Conservation (phyloP, 2,329 filamentous ascomycete species). For the Pseudogymnoascus sp. region DNA sequence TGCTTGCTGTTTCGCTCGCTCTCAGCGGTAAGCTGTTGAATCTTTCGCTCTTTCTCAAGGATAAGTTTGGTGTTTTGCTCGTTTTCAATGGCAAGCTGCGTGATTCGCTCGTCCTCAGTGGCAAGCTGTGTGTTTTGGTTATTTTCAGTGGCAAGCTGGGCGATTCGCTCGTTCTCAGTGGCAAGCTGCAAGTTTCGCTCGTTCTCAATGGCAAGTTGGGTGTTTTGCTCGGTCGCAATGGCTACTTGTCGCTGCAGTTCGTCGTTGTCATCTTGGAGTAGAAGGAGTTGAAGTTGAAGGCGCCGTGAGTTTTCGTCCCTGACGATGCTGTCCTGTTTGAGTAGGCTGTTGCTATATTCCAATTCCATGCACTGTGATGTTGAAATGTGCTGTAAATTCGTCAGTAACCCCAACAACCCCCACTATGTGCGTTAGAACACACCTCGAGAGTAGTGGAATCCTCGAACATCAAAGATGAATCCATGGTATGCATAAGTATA, state of each 20-base stretch:
- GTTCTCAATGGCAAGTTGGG: not conserved
- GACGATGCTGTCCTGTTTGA: slow-evolving; percentile 58
- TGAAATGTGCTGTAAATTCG: slow-evolving; percentile 22
- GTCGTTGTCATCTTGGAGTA: slow-evolving; percentile 69
- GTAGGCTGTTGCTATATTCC: slow-evolving; percentile 57
- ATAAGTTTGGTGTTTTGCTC: not conserved
- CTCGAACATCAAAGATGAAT: slow-evolving; percentile 5
- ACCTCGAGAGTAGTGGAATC: not conserved
- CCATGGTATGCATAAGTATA: slow-evolving; percentile 9
- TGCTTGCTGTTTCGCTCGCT: not conserved
- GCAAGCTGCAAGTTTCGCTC: not conserved
- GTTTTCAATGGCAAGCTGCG: not conserved
- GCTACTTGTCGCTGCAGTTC: slow-evolving; percentile 56
- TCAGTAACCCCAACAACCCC: not conserved
- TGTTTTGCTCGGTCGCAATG: not conserved
- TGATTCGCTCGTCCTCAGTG: not conserved
- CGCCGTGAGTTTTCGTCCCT: slow-evolving; percentile 70
- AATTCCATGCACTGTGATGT: slow-evolving; percentile 50
- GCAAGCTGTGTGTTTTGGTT: not conserved
- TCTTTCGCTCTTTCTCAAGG: not conserved
- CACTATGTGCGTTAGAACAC: not conserved
- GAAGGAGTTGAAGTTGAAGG: slow-evolving; percentile 58
- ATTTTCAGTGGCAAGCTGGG: not conserved
- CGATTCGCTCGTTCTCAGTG: not conserved
- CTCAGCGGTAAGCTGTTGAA: not conserved